These are phyloP conservation scores for Cladophialophora exuberans DNA, from an alignment of 2,329 filamentous ascomycete genomes.

Conservation along the genomic window DNA sequence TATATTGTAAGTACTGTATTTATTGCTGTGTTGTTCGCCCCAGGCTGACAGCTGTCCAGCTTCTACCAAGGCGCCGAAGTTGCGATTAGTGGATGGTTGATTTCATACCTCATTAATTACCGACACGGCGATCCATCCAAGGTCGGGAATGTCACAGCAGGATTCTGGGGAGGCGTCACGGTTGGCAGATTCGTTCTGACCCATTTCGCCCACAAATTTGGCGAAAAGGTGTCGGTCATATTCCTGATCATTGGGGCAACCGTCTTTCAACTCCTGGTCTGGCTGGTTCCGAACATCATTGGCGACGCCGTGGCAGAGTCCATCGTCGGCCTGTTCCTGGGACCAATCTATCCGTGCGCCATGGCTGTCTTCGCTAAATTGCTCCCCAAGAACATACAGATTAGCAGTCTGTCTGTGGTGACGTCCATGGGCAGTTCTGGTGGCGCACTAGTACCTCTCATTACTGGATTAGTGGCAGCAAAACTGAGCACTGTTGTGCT, in stretches of 20 bases:
- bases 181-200: slow-evolving; percentile 73
- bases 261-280: slow-evolving; percentile 40
- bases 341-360: slow-evolving; percentile 75
- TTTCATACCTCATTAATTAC: slow-evolving; percentile 77
- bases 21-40: not conserved
- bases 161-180: slow-evolving; percentile 73
- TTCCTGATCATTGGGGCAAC: slow-evolving; percentile 63
- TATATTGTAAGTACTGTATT: slow-evolving; percentile 60
- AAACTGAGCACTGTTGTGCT: slow-evolving; percentile 52
- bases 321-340: slow-evolving; percentile 73
- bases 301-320: slow-evolving; percentile 62
- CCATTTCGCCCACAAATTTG: slow-evolving; percentile 66
- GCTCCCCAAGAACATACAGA: slow-evolving; percentile 44
- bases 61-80: slow-evolving; percentile 85
- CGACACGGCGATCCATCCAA: slow-evolving; percentile 69
- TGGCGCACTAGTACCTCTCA: slow-evolving; percentile 49
- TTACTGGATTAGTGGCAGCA: slow-evolving; percentile 54
- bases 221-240: slow-evolving; percentile 72
- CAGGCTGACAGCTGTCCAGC: slow-evolving; percentile 23
- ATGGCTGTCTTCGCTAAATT: slow-evolving; percentile 38
- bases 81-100: slow-evolving; percentile 82
- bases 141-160: slow-evolving; percentile 74
- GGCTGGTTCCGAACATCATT: slow-evolving; percentile 40
- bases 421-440: slow-evolving; percentile 47
- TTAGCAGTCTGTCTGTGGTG: slow-evolving; percentile 44